A percentile compares a stretch with the other conserved stretches of the same genome.
phyloP scores from a whole-genome alignment of 2,329 filamentous ascomycete genomes.

The Fusarium paranaense region DNA sequence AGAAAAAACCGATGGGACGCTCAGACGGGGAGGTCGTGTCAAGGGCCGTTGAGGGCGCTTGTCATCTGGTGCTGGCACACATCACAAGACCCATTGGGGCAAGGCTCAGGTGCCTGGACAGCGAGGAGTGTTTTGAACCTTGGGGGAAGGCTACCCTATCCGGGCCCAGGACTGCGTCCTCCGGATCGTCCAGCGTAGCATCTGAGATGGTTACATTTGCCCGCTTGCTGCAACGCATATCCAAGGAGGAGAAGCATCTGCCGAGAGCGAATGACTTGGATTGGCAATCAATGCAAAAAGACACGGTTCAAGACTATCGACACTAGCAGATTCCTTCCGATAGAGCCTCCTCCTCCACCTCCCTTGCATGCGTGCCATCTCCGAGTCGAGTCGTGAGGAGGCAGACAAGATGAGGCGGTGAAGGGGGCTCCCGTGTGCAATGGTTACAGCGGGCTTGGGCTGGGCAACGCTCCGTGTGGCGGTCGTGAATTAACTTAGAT shows the following conservation, averaged over 20 bases:
- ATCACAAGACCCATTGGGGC: slow-evolving; percentile 11
- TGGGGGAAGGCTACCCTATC: slow-evolving; percentile 24
- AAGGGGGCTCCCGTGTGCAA: slow-evolving; percentile 10
- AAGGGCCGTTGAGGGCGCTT: slow-evolving; percentile 6
- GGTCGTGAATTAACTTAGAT: slow-evolving; percentile 10
- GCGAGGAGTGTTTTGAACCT: not conserved
- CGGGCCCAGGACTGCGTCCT: not conserved
- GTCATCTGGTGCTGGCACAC: slow-evolving; percentile 22
- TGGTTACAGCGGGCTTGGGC: slow-evolving; percentile 13
- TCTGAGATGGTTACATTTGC: slow-evolving; percentile 17
- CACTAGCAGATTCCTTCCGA: not conserved
- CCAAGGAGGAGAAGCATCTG: slow-evolving; percentile 7
- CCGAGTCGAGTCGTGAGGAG: slow-evolving; percentile 14
- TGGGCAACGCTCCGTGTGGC: slow-evolving; percentile 17
- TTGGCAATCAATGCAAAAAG: not conserved
- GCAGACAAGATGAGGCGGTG: slow-evolving; percentile 35
- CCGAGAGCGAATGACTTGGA: not conserved
- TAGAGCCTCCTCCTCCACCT: not conserved
- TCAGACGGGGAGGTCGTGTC: slow-evolving; percentile 16
- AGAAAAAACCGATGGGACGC: slow-evolving; percentile 5
- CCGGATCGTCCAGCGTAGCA: not conserved
- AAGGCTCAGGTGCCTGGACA: not conserved
- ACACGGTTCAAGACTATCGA: not conserved
- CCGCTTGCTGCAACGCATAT: slow-evolving; percentile 2
- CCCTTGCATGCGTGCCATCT: not conserved